A percentile compares a stretch with the other conserved stretches of the same genome.
phyloP scores from a whole-genome alignment of 768 basidiomycete genomes.

The Boletellus ananas region DNA sequence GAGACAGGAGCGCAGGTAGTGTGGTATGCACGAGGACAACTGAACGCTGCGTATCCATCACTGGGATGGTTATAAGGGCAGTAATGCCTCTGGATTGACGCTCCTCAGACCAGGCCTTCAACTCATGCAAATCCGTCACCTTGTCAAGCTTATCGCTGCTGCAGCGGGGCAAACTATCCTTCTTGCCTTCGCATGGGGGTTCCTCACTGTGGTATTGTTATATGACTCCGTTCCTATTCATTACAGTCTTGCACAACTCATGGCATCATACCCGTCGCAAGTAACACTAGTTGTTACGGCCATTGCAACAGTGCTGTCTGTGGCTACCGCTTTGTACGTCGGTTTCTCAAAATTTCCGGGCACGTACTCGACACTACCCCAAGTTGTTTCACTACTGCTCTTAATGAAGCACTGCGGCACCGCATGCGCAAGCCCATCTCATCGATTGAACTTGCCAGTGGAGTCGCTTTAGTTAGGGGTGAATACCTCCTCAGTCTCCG shows the following conservation, averaged over 20 bases:
- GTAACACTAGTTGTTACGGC: background rate
- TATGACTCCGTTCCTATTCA: background rate
- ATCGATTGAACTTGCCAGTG: background rate
- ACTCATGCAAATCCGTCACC: background rate
- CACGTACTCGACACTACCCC: background rate
- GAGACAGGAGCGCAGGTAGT: too few species aligned
- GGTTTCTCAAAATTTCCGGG: background rate
- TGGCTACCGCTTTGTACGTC: background rate
- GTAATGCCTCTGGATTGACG: too few species aligned
- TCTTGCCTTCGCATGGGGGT: background rate
- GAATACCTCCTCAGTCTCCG: background rate
- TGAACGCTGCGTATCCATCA: too few species aligned
- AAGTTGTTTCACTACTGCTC: slow-evolving; percentile 1
- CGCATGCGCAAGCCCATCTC: slow-evolving; percentile 9
- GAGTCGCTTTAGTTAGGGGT: slow-evolving; percentile 3
- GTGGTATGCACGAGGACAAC: too few species aligned
- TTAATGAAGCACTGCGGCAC: slow-evolving; percentile 10
- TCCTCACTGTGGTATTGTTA: background rate
- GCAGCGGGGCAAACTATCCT: background rate
- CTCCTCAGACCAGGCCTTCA: too few species aligned
- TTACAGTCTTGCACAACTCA: background rate
- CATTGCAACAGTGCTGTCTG: background rate
- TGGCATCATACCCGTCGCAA: background rate
- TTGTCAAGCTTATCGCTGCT: background rate
- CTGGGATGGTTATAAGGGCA: too few species aligned